Conservation (phyloP, 495 filamentous ascomycete genomes). For the Melanomma pulvis-pyrius region DNA sequence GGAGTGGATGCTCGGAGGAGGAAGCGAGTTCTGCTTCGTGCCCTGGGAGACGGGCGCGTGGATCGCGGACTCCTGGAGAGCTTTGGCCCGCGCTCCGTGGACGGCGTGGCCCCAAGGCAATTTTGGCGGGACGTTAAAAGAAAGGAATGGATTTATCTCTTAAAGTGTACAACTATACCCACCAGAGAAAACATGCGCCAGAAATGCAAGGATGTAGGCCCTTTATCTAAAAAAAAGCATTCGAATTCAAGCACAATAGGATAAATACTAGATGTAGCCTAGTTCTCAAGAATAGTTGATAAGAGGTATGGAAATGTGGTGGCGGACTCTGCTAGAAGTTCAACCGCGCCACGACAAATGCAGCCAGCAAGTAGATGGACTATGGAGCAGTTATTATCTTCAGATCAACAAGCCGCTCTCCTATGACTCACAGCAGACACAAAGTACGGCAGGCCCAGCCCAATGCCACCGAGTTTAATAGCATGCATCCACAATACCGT, state of each 20-base stretch:
- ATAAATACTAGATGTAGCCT: too few relatives aligned
- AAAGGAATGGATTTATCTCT: too few relatives aligned
- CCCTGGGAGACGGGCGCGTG: too few relatives aligned
- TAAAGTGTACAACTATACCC: too few relatives aligned
- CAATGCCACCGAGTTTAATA: conserved; percentile 29
- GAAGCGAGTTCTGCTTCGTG: too few relatives aligned
- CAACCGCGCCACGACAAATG: too few relatives aligned
- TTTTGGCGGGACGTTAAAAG: too few relatives aligned
- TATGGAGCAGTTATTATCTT: neutral
- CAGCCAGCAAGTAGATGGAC: conserved; percentile 32
- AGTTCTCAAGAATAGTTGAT: too few relatives aligned
- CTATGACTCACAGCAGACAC: conserved; percentile 31
- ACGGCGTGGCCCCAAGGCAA: neutral
- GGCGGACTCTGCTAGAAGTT: neutral
- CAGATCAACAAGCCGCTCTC: neutral
- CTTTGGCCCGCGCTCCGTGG: neutral
- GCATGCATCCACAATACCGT: conserved; percentile 34
- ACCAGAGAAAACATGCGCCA: too few relatives aligned
- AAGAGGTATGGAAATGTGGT: conserved; percentile 2
- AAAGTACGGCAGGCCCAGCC: conserved; percentile 36
- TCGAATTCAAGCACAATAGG: too few relatives aligned
- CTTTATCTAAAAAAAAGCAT: too few relatives aligned
- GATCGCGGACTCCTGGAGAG: conserved; percentile 32
- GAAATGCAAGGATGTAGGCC: too few relatives aligned
- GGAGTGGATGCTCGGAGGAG: conserved; percentile 19